Evolutionary conservation across 2,329 filamentous ascomycete genomes (phyloP), one percentile per base, ranked within the genome.

Genomic region (Pseudocercospora crystallina): DNA sequence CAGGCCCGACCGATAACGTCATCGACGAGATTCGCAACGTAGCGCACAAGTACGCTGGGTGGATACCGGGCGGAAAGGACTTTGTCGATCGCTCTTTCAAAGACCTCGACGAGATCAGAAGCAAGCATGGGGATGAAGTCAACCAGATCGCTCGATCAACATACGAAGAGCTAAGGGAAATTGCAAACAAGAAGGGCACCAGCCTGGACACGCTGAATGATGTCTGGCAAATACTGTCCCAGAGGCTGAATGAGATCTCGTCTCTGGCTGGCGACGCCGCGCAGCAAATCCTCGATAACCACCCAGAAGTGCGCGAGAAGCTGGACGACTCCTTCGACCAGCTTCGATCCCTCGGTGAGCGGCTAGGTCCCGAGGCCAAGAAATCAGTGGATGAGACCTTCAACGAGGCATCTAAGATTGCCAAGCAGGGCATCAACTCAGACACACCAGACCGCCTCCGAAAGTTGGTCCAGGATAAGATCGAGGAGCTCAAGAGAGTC

Each of bases 281-380:
- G 0, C 70, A 74, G 17, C 82, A 89, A 55, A 80, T 90, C 36
- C 68, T 90, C 43, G 79, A 89, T 62, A 88, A 89, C 65, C 86
- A 90, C 65, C 87, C 87, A 0, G 69, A 85, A 60, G 63, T 89
- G 14, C 89, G 88, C 75, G 80, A 89, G 64, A 85, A 86, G 71
- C 71, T 90, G 8, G 86, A 86, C 11, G 82, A 80, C 9, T 83
- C 80, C 59, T 70, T 87, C 38, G 80, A 87, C 43, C 80, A 87
- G 66, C 73, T 90, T 43, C 87, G 88, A 77, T 69, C 83, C 58
- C 77, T 89, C 69, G 83, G 83, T 20, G 80, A 89, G 11, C 75
- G 82, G 52, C 86, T 86, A 61, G 87, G 87, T 0, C 87, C 86
- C 0, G 84, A 90, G 64, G 86, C 85, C 0, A 88, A 89, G 79